Conservation (phyloP, 345 rosid species). For the Murraya paniculata region DNA sequence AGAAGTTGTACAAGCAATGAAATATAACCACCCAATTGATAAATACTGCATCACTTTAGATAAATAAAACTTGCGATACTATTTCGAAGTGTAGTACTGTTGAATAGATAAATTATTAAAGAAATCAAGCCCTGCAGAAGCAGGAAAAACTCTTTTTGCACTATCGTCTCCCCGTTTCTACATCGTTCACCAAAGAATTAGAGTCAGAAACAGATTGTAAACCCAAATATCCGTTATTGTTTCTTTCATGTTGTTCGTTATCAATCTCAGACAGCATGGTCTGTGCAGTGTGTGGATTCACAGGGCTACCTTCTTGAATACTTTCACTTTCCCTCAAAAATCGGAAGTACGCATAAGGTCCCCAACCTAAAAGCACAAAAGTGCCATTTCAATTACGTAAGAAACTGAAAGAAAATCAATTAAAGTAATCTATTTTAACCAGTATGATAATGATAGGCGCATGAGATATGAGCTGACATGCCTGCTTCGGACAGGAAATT, state of each 20-base stretch:
- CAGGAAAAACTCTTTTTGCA: background rate
- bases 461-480: too few relatives aligned
- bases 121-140: too few relatives aligned
- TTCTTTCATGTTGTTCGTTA: constrained; percentile 31
- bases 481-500: too few relatives aligned
- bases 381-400: background rate
- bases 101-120: too few relatives aligned
- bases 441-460: too few relatives aligned
- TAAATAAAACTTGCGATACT: too few relatives aligned
- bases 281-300: constrained; percentile 21
- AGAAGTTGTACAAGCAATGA: too few relatives aligned
- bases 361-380: constrained; percentile 47
- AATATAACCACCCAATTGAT: too few relatives aligned
- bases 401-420: background rate
- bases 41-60: too few relatives aligned
- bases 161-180: constrained; percentile 39
- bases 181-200: constrained; percentile 30
- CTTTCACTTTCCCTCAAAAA: constrained; percentile 37
- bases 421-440: background rate
- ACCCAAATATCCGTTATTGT: constrained; percentile 36
- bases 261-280: constrained; percentile 5
- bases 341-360: constrained; percentile 67
- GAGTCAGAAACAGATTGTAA: constrained; percentile 36
- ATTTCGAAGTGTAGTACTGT: too few relatives aligned
- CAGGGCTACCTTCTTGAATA: constrained; percentile 22